Percentiles rank a stretch among this genome's conserved stretches.
phyloP scores from a whole-genome alignment of 192 early-diverging fungal genomes.

The Gorgonomyces haynaldii region DNA sequence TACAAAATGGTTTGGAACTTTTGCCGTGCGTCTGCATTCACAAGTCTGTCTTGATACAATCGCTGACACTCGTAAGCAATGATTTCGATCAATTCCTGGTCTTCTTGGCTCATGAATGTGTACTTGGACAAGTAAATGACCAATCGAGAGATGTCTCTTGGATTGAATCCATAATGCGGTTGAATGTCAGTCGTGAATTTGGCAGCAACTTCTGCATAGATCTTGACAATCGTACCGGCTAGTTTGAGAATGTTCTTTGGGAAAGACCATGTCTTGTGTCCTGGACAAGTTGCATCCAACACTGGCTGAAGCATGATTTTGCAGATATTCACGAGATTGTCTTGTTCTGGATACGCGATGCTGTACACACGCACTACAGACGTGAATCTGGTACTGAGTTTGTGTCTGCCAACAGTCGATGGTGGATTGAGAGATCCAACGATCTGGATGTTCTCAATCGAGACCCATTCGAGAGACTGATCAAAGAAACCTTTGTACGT shows the following conservation, averaged over 20 bases:
- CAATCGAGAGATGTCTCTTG: conserved; percentile 38
- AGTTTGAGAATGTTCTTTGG: conserved; percentile 33
- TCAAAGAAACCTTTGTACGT: conserved; percentile 49
- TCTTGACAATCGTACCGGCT: conserved; percentile 30
- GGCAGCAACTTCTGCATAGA: conserved; percentile 28
- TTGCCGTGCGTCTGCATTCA: conserved; percentile 19
- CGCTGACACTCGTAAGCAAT: conserved; percentile 35
- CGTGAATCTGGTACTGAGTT: conserved; percentile 41
- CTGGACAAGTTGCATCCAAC: conserved; percentile 12
- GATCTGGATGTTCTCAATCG: conserved; percentile 45
- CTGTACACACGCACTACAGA: conserved; percentile 32
- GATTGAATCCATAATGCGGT: conserved; percentile 44
- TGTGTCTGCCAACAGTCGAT: conserved; percentile 32
- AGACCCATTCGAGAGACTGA: conserved; percentile 40
- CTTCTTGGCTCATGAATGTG: conserved; percentile 22
- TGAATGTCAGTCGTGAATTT: conserved; percentile 37
- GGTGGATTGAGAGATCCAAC: conserved; percentile 49
- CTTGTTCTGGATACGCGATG: conserved; percentile 33
- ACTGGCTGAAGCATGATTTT: conserved; percentile 26
- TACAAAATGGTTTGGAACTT: conserved; percentile 25
- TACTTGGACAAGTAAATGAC: conserved; percentile 29
- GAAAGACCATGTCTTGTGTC: conserved; percentile 29
- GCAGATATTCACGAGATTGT: conserved; percentile 36
- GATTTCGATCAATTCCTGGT: conserved; percentile 26
- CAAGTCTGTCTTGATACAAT: conserved; percentile 38